These are phyloP conservation scores for Colletotrichum theobromicola DNA, from an alignment of 2,329 filamentous ascomycete species.

Conservation along the genomic window DNA sequence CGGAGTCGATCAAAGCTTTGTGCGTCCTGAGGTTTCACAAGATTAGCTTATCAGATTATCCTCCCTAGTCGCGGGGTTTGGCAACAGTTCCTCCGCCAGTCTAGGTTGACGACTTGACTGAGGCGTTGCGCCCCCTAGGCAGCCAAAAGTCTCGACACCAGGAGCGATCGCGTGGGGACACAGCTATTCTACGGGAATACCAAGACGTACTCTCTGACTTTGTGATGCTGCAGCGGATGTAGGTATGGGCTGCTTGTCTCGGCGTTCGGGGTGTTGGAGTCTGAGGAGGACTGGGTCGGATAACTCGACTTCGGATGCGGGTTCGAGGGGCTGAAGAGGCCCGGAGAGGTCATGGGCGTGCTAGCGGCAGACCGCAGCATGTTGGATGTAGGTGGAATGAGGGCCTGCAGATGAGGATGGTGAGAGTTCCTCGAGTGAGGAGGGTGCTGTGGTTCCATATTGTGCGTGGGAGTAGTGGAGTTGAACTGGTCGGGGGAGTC, in stretches of 20 bases:
- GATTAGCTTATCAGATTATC: conserved; percentile 4
- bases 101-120: conserved; percentile 1
- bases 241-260: conserved; percentile 64
- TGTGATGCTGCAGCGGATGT: conserved; percentile 74
- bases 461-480: background rate
- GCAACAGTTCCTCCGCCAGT: background rate
- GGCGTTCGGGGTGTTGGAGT: conserved; percentile 58
- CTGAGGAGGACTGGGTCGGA: conserved; percentile 51
- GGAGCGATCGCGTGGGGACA: too few relatives aligned
- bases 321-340: conserved; percentile 62
- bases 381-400: conserved; percentile 34
- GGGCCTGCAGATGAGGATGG: conserved; percentile 15
- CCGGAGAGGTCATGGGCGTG: conserved; percentile 66
- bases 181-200: background rate
- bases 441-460: conserved; percentile 14
- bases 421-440: conserved; percentile 8
- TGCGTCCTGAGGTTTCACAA: conserved; percentile 67
- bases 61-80: conserved; percentile 4
- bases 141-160: background rate
- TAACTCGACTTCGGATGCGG: conserved; percentile 43
- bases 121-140: background rate
- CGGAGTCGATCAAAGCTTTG: conserved; percentile 88
- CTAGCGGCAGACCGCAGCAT: conserved; percentile 55
- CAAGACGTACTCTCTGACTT: conserved; percentile 71
- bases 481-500: conserved; percentile 11